A percentile compares a stretch with the other conserved stretches of the same genome.
Conservation (phyloP, 108 stramenopile genomes). For the Discostella stelligeroides region DNA sequence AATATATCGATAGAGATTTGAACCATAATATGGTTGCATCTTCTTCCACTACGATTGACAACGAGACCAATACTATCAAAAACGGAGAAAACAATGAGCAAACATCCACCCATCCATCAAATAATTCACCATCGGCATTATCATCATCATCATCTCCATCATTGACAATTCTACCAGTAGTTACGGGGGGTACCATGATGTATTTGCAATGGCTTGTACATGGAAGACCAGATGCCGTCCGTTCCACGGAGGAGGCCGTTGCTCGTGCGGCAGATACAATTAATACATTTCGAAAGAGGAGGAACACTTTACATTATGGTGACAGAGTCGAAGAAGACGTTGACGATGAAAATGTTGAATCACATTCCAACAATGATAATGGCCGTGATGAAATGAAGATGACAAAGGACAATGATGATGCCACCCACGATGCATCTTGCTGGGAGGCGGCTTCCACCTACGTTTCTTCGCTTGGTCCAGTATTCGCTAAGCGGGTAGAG, state of each 20-base stretch:
- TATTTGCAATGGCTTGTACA: slow-evolving; percentile 96
- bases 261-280: slow-evolving; percentile 53
- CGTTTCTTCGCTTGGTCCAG: slow-evolving; percentile 58
- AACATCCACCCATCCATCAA: background rate
- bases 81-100: slow-evolving; percentile 8
- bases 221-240: slow-evolving; percentile 92
- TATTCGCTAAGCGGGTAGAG: slow-evolving; percentile 59
- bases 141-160: background rate
- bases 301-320: slow-evolving; percentile 1
- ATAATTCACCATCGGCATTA: background rate
- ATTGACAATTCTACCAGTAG: slow-evolving; percentile 63
- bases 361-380: background rate
- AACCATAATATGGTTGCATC: slow-evolving; percentile 2
- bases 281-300: slow-evolving; percentile 32
- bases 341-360: background rate
- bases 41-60: background rate
- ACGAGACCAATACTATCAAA: too few species aligned
- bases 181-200: slow-evolving; percentile 97
- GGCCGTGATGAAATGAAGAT: too few species aligned
- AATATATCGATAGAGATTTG: slow-evolving; percentile 25
- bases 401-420: slow-evolving; percentile 19
- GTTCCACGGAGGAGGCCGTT: slow-evolving; percentile 65
- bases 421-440: slow-evolving; percentile 46
- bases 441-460: slow-evolving; percentile 76
- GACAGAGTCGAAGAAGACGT: background rate